Evolutionary conservation across 345 rosid species (phyloP).

Genomic region (Pseudoturritis turrita): DNA sequence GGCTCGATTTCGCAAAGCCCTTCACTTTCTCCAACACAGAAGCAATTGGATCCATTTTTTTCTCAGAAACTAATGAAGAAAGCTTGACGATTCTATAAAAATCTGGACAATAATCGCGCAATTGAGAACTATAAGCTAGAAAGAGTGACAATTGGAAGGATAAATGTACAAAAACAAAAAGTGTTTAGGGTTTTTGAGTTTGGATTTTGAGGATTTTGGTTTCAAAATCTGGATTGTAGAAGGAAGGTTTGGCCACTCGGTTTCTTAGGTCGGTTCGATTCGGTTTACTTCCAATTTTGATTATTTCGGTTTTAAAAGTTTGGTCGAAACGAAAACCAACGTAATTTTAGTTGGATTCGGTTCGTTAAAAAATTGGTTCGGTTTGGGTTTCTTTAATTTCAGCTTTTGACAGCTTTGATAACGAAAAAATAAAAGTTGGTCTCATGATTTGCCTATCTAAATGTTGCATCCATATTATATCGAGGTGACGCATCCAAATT

Average conservation of each 20-base stretch:
- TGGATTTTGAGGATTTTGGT: neutral
- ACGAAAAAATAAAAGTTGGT: too few species aligned
- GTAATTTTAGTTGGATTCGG: neutral
- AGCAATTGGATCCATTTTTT: conserved; percentile 54
- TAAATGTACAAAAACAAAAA: neutral
- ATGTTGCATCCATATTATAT: too few species aligned
- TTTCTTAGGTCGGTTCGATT: neutral
- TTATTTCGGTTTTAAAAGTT: neutral
- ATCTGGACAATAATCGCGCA: neutral
- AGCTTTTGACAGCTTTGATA: too few species aligned
- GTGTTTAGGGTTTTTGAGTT: conserved; percentile 15
- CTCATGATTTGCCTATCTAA: too few species aligned
- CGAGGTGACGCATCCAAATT: too few species aligned
- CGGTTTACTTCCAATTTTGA: neutral
- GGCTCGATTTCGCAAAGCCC: conserved; percentile 45
- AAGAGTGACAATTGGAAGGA: neutral
- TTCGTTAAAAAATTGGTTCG: neutral
- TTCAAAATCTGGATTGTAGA: neutral
- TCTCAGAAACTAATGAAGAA: neutral
- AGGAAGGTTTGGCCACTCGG: neutral
- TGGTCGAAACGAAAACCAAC: neutral
- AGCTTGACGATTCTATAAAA: neutral
- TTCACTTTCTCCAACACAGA: conserved; percentile 46
- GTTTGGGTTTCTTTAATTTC: neutral
- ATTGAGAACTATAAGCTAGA: neutral